Conservation (phyloP, 805 yeast genomes). For the Wickerhamiella bombiphila region DNA sequence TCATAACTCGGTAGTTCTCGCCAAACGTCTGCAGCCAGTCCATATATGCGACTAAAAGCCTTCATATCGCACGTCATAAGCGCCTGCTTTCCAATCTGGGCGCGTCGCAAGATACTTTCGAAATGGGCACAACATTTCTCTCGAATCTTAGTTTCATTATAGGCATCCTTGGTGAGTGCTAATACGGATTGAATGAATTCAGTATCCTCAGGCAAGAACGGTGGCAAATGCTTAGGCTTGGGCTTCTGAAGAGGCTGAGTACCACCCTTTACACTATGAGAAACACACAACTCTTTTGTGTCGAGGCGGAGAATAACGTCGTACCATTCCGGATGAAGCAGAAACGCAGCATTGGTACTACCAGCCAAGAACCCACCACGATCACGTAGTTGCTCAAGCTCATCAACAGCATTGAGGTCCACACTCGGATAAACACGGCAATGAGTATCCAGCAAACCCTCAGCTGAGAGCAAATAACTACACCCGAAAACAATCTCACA, state of each 20-base stretch:
- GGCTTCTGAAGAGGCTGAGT: background rate
- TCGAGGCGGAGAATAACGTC: conserved; percentile 42
- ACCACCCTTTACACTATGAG: conserved; percentile 9
- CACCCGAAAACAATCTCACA: conserved; percentile 37
- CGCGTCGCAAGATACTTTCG: background rate
- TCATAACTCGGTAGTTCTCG: background rate
- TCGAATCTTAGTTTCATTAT: conserved; percentile 13
- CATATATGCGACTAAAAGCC: background rate
- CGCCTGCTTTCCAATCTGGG: background rate
- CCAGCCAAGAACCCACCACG: conserved; percentile 45
- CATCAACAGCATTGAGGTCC: conserved; percentile 40
- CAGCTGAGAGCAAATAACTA: conserved; percentile 38
- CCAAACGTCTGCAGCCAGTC: conserved; percentile 3
- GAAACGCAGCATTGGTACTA: conserved; percentile 46
- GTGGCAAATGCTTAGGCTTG: background rate
- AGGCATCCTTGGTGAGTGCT: background rate
- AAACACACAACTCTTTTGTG: conserved; percentile 21
- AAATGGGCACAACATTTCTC: conserved; percentile 15
- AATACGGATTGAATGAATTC: background rate
- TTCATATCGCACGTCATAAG: background rate
- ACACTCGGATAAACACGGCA: conserved; percentile 41
- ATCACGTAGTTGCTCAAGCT: conserved; percentile 24
- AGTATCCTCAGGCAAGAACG: background rate
- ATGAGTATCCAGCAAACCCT: conserved; percentile 34
- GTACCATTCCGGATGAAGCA: conserved; percentile 39